Conservation (phyloP, 192 early-diverging fungal genomes). For the Coemansia sp. region DNA sequence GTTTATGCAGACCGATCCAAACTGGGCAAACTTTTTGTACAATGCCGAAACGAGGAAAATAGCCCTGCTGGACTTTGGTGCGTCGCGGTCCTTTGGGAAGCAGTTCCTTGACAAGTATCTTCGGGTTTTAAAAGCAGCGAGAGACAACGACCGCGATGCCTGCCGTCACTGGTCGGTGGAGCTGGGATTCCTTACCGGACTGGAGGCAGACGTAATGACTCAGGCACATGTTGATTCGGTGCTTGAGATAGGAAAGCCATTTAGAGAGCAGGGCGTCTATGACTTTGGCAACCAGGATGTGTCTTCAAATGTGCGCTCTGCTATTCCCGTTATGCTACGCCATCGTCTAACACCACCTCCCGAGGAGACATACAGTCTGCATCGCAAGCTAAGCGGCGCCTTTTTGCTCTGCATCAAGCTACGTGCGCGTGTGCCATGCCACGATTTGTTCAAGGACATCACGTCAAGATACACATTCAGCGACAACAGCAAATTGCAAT, state of each 20-base stretch:
- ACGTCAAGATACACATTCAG: constrained; percentile 41
- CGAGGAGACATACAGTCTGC: constrained; percentile 96
- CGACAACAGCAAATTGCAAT: constrained; percentile 27
- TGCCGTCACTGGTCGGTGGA: constrained; percentile 74
- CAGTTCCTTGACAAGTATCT: constrained; percentile 78
- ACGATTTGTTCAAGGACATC: constrained; percentile 38
- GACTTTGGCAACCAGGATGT: constrained; percentile 86
- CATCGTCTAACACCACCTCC: constrained; percentile 94
- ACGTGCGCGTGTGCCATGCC: constrained; percentile 58
- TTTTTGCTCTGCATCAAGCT: constrained; percentile 90
- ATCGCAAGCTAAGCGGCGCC: constrained; percentile 90
- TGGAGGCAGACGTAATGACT: constrained; percentile 84
- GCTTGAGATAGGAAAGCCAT: constrained; percentile 84
- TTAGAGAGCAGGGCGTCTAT: constrained; percentile 60
- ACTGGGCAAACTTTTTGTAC: constrained; percentile 98
- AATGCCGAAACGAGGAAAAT: constrained; percentile 67
- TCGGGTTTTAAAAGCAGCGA: constrained; percentile 70
- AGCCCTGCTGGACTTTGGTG: constrained; percentile 93
- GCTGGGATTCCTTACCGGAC: constrained; percentile 90
- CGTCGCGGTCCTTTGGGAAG: constrained; percentile 75
- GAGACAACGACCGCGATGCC: constrained; percentile 69
- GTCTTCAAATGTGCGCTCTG: constrained; percentile 74
- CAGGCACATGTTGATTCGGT: constrained; percentile 89
- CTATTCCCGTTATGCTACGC: constrained; percentile 93
- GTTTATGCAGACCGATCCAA: constrained; percentile 99